Conservation (phyloP, 768 basidiomycete species). For the Xerocomellus dryophilus region DNA sequence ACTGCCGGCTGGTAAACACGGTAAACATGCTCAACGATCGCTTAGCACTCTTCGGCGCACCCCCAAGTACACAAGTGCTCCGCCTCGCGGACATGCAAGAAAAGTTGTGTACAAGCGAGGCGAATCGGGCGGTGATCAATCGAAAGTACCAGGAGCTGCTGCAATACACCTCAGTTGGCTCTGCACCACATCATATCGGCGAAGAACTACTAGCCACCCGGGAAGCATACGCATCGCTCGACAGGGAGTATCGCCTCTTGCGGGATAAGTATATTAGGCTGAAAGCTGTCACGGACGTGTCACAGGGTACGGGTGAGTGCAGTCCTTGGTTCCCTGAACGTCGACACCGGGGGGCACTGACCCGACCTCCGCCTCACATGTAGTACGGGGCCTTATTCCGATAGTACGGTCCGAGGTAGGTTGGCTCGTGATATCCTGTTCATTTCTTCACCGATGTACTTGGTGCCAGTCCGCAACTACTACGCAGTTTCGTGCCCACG, state of each 20-base stretch:
- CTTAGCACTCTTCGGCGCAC: slow-evolving; percentile 18
- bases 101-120: slow-evolving; percentile 23
- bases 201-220: slow-evolving; percentile 19
- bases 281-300: slow-evolving; percentile 4
- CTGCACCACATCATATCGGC: slow-evolving; percentile 16
- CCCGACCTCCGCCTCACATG: not conserved
- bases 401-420: slow-evolving; percentile 12
- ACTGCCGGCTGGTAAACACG: slow-evolving; percentile 29
- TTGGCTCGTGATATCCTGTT: not conserved
- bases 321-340: not conserved
- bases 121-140: slow-evolving; percentile 12
- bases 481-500: not conserved
- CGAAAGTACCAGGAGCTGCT: slow-evolving; percentile 28
- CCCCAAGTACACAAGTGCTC: slow-evolving; percentile 15
- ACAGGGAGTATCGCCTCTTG: slow-evolving; percentile 21
- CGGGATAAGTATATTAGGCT: slow-evolving; percentile 22
- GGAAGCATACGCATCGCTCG: slow-evolving; percentile 20
- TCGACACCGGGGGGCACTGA: not conserved
- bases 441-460: not conserved
- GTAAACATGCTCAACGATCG: slow-evolving; percentile 34
- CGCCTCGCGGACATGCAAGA: slow-evolving; percentile 26
- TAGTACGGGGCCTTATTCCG: slow-evolving; percentile 5
- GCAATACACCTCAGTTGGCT: slow-evolving; percentile 6
- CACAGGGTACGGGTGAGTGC: slow-evolving; percentile 8
- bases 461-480: not conserved